A percentile compares a stretch with the other conserved stretches of the same genome.
These are phyloP conservation scores for Helotiales sp. DNA, from an alignment of 2,329 filamentous ascomycete genomes.

Conservation along the genomic window DNA sequence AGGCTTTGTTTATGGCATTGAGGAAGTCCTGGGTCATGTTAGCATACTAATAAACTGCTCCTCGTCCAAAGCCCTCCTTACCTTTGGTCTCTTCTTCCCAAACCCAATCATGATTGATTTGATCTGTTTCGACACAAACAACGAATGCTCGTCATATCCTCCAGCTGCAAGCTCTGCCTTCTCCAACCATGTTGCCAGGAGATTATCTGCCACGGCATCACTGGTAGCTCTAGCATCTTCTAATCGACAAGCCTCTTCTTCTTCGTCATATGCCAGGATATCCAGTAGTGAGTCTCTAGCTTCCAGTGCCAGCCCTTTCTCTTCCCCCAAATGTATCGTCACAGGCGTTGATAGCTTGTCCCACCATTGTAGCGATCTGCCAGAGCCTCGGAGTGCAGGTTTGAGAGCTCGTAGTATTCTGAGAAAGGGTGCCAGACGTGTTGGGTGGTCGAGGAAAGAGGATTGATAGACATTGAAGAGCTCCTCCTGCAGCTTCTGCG, in stretches of 20 bases:
- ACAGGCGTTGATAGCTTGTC: constrained; percentile 59
- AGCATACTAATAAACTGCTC: constrained; percentile 7
- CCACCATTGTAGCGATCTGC: constrained; percentile 71
- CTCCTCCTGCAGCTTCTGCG: constrained; percentile 74
- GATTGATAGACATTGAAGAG: constrained; percentile 66
- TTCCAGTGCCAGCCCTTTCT: constrained; percentile 64
- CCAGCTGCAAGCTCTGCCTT: constrained; percentile 40
- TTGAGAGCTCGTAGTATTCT: constrained; percentile 64
- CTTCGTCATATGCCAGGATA: constrained; percentile 62
- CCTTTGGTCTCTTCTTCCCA: constrained; percentile 69
- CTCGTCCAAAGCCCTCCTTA: constrained; percentile 25
- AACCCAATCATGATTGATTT: constrained; percentile 42
- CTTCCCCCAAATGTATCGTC: constrained; percentile 56
- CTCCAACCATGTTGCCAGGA: constrained; percentile 59
- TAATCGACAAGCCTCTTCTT: constrained; percentile 48
- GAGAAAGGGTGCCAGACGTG: constrained; percentile 67
- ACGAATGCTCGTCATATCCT: constrained; percentile 44
- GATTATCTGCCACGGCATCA: constrained; percentile 55
- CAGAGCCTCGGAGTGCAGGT: constrained; percentile 61
- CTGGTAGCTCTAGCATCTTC: constrained; percentile 45
- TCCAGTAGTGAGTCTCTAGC: constrained; percentile 64
- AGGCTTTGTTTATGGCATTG: constrained; percentile 61
- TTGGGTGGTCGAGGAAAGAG: constrained; percentile 55
- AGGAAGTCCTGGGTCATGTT: constrained; percentile 60
- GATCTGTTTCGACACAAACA: constrained; percentile 45